Evolutionary conservation across 768 basidiomycete genomes (phyloP), one percentile per base, ranked within the genome.

Genomic region (Hortiboletus flavorubellus): DNA sequence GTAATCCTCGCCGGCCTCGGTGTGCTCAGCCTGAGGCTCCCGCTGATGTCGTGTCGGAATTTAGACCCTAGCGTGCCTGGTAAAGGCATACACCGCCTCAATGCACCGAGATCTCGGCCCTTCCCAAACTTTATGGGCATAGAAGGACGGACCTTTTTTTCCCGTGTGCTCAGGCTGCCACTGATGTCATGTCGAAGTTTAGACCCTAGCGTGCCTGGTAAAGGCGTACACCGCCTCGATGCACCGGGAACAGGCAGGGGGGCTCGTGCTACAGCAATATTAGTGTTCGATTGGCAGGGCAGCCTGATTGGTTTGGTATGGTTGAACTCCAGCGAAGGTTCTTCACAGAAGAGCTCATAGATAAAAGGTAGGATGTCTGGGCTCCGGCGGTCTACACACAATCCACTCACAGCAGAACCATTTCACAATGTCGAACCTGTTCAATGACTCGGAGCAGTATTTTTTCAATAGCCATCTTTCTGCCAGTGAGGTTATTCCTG

Each of bases 31-130:
- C n/a, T n/a, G n/a, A n/a, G 46, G 46, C 39, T 53, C 62, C 53
- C 62, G 54, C 21, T 21, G 21, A 21, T 21, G 21, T 21, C 21
- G 2, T 21, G 26, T 30, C 37, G 41, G 15, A 35, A 47, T 51
- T 49, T 53, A 50, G 39, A 31, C 53, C 10, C 14, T 31, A 11
- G 1, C 9, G 64, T 66, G 66, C 65, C 65, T 66, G 65, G 59
- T 59, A 44, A 51, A 15, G 3, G 5, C 26, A 26, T 3, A 54
- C 65, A 66, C 65, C 38, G 65, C 65, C 64, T 62, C 53, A 9
- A 0, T 4, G 15, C 3, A 61, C 47, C 63, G 53, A 55, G 64
- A 65, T 65, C 64, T 52, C 49, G 40, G 56, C 21, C 21, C 30
- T 21, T 21, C 39, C 46, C 33, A 53, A 63, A 59, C 51, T 38